These are phyloP conservation scores for Triticum urartu DNA, from an alignment of 176 grass and related monocot genomes.

Conservation along the genomic window DNA sequence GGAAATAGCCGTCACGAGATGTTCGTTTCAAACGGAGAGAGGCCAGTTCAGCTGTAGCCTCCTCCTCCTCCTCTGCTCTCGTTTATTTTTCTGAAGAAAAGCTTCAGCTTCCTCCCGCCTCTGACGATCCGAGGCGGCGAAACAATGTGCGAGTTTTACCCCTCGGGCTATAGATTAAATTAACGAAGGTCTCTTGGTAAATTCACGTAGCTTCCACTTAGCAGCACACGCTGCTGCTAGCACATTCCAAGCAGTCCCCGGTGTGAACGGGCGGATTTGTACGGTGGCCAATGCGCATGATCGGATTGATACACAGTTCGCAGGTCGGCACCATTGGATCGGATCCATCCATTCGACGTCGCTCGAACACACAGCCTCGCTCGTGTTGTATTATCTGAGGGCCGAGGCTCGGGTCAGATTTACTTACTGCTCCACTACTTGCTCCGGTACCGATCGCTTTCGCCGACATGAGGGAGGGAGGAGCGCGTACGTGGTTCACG, in stretches of 20 bases:
- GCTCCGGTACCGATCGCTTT: neutral
- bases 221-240: no score
- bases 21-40: constrained; percentile 36
- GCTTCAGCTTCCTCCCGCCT: neutral
- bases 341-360: neutral
- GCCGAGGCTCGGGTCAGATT: no score
- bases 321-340: constrained; percentile 1
- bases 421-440: neutral
- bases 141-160: neutral
- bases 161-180: neutral
- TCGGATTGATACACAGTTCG: neutral
- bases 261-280: neutral
- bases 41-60: neutral
- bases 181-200: neutral
- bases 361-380: neutral
- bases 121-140: neutral
- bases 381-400: no score
- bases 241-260: neutral
- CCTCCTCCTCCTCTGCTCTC: neutral
- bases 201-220: neutral
- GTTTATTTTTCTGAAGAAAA: neutral
- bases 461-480: constrained; percentile 14
- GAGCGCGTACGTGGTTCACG: neutral
- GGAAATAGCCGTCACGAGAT: constrained; percentile 26
- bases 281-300: neutral